Conservation (phyloP, 1,284 basidiomycete genomes). For the Coniferiporia sulphurascens region DNA sequence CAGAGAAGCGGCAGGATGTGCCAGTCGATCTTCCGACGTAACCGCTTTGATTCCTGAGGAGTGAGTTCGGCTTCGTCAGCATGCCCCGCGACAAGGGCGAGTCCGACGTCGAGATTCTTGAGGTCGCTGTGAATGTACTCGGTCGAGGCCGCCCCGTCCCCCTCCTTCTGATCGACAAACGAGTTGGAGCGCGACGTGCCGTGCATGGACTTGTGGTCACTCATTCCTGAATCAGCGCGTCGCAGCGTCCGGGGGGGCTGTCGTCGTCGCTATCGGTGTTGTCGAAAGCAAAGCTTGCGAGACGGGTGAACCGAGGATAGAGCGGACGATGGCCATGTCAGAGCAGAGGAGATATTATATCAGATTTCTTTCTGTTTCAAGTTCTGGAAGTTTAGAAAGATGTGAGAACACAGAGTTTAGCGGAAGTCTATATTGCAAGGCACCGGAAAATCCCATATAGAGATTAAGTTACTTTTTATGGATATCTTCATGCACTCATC, state of each 20-base stretch:
- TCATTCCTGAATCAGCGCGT: neutral
- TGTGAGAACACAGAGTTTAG: neutral
- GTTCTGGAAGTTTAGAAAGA: neutral
- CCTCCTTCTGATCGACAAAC: conserved; percentile 14
- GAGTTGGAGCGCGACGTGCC: conserved; percentile 4
- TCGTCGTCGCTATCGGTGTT: neutral
- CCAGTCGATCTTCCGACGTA: conserved; percentile 26
- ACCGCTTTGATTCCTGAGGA: conserved; percentile 19
- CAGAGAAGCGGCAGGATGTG: conserved; percentile 25
- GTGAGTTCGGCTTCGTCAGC: conserved; percentile 18
- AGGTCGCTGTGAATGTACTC: conserved; percentile 14
- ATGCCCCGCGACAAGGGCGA: conserved; percentile 21
- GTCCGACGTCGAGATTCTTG: conserved; percentile 23
- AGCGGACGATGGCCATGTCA: neutral
- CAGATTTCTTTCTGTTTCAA: neutral
- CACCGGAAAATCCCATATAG: neutral
- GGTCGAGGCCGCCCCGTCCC: neutral
- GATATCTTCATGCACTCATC: too few relatives aligned
- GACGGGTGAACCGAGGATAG: too few relatives aligned
- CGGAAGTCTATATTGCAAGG: neutral
- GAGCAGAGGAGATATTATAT: neutral
- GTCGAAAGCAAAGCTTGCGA: neutral
- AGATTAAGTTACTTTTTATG: neutral
- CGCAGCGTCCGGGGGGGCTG: neutral
- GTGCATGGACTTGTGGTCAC: neutral